phyloP scores from a whole-genome alignment of 306 rosid genomes.

The Psophocarpus tetragonolobus region DNA sequence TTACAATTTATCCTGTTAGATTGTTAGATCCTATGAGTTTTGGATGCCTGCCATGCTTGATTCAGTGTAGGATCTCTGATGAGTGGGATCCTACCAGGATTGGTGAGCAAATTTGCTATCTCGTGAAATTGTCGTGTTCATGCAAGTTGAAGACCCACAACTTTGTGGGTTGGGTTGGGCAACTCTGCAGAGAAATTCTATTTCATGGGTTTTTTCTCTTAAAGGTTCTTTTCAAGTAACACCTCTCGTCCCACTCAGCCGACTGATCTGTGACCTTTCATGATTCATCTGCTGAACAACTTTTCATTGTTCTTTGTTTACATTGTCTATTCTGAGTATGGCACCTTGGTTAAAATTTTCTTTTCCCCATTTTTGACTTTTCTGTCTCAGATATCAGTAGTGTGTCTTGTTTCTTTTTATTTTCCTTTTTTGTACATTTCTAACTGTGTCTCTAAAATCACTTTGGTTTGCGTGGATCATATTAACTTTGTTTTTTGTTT shows the following conservation, averaged over 20 bases:
- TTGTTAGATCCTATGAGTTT: neutral
- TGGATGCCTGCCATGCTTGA: neutral
- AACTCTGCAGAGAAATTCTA: neutral
- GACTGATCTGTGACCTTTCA: neutral
- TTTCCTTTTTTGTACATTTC: neutral
- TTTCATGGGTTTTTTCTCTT: neutral
- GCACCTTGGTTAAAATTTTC: neutral
- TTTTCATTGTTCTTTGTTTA: neutral
- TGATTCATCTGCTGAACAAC: too few species aligned
- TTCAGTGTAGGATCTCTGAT: neutral
- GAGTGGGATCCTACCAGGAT: neutral
- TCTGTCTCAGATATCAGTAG: neutral
- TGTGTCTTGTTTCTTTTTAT: neutral
- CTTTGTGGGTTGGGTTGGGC: neutral
- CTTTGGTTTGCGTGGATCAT: neutral
- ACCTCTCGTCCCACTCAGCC: neutral
- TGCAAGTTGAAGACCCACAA: neutral
- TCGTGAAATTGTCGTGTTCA: neutral
- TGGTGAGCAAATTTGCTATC: neutral
- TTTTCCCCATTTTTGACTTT: neutral
- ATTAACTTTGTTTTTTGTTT: neutral
- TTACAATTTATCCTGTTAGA: neutral
- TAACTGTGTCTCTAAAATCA: neutral
- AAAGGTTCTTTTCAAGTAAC: neutral
- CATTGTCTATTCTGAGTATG: neutral